A percentile compares a stretch with the other conserved stretches of the same genome.
phyloP scores from a whole-genome alignment of 2,329 filamentous ascomycete genomes.

The Fusarium falciforme region DNA sequence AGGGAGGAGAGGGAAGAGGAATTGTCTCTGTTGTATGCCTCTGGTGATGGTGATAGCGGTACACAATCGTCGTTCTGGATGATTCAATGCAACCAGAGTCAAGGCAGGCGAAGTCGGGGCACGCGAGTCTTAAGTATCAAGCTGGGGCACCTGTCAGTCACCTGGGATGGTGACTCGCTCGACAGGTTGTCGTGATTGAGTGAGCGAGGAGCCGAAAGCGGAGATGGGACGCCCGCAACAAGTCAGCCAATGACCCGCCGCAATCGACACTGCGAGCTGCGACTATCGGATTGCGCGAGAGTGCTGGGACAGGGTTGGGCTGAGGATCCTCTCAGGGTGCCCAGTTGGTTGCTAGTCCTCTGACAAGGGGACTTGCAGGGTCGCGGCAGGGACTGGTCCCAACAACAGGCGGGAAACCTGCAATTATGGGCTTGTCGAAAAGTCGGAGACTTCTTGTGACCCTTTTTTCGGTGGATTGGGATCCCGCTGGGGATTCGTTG shows the following conservation, averaged over 20 bases:
- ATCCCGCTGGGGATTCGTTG: slow-evolving; percentile 24
- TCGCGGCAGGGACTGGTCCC: slow-evolving; percentile 21
- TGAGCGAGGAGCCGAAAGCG: slow-evolving; percentile 45
- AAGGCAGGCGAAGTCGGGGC: slow-evolving; percentile 39
- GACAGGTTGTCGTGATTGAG: slow-evolving; percentile 38
- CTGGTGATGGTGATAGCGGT: neutral
- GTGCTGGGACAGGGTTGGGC: slow-evolving; percentile 21
- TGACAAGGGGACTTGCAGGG: slow-evolving; percentile 29
- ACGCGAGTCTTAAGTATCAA: slow-evolving; percentile 40
- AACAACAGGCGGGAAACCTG: slow-evolving; percentile 17
- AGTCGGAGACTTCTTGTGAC: slow-evolving; percentile 33
- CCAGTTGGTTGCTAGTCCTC: slow-evolving; percentile 26
- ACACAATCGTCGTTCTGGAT: neutral
- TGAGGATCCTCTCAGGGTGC: slow-evolving; percentile 34
- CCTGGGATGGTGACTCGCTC: slow-evolving; percentile 37
- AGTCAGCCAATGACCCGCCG: slow-evolving; percentile 36
- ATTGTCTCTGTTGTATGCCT: neutral
- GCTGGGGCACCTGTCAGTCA: slow-evolving; percentile 34
- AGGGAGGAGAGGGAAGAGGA: neutral
- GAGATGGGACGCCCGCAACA: slow-evolving; percentile 38
- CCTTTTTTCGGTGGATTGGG: slow-evolving; percentile 18
- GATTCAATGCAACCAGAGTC: slow-evolving; percentile 8
- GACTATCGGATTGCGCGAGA: slow-evolving; percentile 41
- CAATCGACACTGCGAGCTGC: slow-evolving; percentile 39
- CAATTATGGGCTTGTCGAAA: slow-evolving; percentile 35